Base-by-base conservation (phyloP, 495 filamentous ascomycete genomes). In the Darksidea phi region DNA sequence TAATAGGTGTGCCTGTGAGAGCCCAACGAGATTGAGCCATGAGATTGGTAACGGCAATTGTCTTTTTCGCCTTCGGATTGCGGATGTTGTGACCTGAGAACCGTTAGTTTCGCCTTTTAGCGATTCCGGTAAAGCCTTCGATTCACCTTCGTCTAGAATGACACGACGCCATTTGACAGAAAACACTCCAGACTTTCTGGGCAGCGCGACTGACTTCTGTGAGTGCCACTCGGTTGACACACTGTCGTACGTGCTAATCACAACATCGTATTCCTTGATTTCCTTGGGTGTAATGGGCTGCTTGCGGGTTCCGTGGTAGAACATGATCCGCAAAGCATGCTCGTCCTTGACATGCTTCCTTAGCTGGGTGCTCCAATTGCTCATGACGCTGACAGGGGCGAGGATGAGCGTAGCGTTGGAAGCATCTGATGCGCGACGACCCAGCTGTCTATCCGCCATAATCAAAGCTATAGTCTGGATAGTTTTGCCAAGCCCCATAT, bases 401-500 rank as follows among this genome's bases (percentile, higher is more conserved):
- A 96, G 78, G 59, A 97, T 94, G 26, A 97, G 76, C 4, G 91
- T 94, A 20, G 80, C 78, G 13, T 82, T 48, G 38, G 41, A 48
- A 8, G 55, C 53, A 38, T 52, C 68, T 1, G 46, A 83, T 0
- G 60, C 60, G 11, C 75, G 70, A 0, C 77, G 68, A 61, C 58
- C 46, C 13, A 64, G 48, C 18, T 58, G 45, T 45, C 63, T 56
- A 51, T 88, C 84, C 6, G 86, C 81, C 61, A 91, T 72, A 42
- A 97, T 88, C 26, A 95, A 70, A 51, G 88, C 86, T 57, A 96
- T 94, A 38, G 90, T 82, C 71, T 96, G 89, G 6, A 97, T 79
- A 0, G 92, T 97, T 74, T 97, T 97, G 13, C 92, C 92, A 6
- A 97, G 76, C 2, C 92, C 92, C 92, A 97, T 97, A 63, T 97